These are phyloP conservation scores for Aaosphaeria pasadenensis DNA, from an alignment of 2,329 filamentous ascomycete species.

Conservation along the genomic window DNA sequence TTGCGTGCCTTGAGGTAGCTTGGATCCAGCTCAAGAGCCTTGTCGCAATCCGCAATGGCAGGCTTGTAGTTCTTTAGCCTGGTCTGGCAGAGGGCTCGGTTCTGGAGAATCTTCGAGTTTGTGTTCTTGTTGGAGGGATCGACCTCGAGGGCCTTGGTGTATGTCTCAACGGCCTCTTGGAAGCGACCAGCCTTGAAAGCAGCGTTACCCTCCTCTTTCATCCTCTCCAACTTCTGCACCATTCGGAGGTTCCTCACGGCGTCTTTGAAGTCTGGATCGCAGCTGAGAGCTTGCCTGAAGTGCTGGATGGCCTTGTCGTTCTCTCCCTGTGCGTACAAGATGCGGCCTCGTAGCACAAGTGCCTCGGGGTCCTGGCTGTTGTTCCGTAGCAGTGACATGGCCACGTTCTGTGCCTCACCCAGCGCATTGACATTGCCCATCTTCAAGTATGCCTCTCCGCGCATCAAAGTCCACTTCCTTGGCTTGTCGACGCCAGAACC, in stretches of 20 bases:
- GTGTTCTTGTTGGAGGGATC: constrained; percentile 87
- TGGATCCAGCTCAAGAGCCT: constrained; percentile 78
- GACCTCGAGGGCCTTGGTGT: constrained; percentile 76
- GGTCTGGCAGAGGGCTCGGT: constrained; percentile 80
- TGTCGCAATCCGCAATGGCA: constrained; percentile 82
- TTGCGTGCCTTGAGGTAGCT: constrained; percentile 87
- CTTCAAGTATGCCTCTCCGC: constrained; percentile 86
- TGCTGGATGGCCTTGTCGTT: constrained; percentile 93
- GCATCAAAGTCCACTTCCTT: constrained; percentile 90
- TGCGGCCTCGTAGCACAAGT: constrained; percentile 80
- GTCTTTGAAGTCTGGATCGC: constrained; percentile 87
- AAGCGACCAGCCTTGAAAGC: constrained; percentile 85
- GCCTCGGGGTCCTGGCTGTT: constrained; percentile 95
- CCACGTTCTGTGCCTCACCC: constrained; percentile 88
- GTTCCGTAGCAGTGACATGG: constrained; percentile 78
- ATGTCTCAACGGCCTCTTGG: constrained; percentile 78
- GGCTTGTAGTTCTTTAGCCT: constrained; percentile 80
- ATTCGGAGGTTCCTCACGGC: constrained; percentile 85
- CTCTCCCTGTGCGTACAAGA: constrained; percentile 87
- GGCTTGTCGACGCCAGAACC: constrained; percentile 74
- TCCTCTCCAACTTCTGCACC: constrained; percentile 87
- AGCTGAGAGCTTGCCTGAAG: constrained; percentile 83
- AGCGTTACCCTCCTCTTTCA: constrained; percentile 89
- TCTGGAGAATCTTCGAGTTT: constrained; percentile 92
- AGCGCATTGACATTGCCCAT: constrained; percentile 88